Evolutionary conservation across 306 rosid genomes (phyloP).

Genomic region (Cajanus cajan): DNA sequence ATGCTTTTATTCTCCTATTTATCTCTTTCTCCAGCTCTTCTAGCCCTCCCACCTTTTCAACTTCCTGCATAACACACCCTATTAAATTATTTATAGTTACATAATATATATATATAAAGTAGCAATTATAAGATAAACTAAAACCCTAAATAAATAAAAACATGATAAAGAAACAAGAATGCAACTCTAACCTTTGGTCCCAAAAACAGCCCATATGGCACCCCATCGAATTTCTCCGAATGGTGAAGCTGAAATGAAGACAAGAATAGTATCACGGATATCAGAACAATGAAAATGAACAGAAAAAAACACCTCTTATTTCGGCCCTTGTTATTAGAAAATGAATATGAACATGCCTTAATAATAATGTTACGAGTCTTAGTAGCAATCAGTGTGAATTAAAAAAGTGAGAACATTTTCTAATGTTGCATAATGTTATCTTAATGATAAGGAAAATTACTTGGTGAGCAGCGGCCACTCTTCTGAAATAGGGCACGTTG

Average conservation of each 20-base stretch:
- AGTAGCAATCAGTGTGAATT: background rate
- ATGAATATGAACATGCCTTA: background rate
- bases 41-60: constrained; percentile 86
- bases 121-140: background rate
- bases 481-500: constrained; percentile 85
- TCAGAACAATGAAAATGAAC: background rate
- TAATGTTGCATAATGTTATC: background rate
- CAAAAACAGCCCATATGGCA: constrained; percentile 92
- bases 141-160: background rate
- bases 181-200: constrained; percentile 77
- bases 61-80: constrained; percentile 54
- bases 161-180: background rate
- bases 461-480: constrained; percentile 91
- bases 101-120: background rate
- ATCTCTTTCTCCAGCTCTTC: constrained; percentile 89
- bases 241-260: constrained; percentile 74
- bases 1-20: constrained; percentile 53
- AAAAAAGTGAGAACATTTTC: background rate
- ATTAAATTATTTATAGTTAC: background rate
- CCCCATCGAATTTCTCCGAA: constrained; percentile 85
- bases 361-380: background rate
- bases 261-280: constrained; percentile 29
- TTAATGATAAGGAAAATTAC: constrained; percentile 32
- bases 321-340: background rate
- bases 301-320: background rate